phyloP scores from a whole-genome alignment of 805 yeast genomes.

The Debaryomyces castellii region DNA sequence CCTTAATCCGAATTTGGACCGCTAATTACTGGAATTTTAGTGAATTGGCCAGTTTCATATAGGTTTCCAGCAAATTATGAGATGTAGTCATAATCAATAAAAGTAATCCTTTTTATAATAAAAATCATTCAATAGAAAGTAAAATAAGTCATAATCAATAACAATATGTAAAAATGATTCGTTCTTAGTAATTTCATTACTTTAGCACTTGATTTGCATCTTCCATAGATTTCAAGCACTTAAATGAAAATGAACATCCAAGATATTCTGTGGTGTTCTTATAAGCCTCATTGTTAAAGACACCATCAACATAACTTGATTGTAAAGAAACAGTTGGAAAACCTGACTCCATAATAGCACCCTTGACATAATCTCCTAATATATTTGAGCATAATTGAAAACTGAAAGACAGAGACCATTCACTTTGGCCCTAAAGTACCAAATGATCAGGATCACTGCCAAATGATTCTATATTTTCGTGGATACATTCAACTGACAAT shows the following conservation, averaged over 20 bases:
- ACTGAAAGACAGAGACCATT: constrained; percentile 21
- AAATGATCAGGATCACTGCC: constrained; percentile 48
- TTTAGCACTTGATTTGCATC: neutral
- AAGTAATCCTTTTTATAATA: no score
- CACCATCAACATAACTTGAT: neutral
- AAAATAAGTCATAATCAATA: no score
- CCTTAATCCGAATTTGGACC: constrained; percentile 1
- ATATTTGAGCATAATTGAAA: neutral
- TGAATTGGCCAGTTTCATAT: neutral
- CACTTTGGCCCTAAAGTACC: constrained; percentile 46
- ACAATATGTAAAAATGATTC: neutral
- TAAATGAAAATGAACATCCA: neutral
- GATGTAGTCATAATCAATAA: constrained; percentile 1
- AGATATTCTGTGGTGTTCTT: neutral
- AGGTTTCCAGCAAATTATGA: neutral
- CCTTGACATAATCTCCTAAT: neutral
- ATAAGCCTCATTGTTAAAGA: neutral
- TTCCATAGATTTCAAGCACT: neutral
- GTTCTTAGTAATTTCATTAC: neutral
- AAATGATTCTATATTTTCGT: constrained; percentile 37
- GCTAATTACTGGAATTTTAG: constrained; percentile 1
- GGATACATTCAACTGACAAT: constrained; percentile 47
- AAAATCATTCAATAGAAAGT: no score
- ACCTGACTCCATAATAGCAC: constrained; percentile 1
- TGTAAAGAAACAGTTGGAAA: neutral